phyloP scores from a whole-genome alignment of 2,329 filamentous ascomycete genomes.

The Exophiala lecanii-corni region DNA sequence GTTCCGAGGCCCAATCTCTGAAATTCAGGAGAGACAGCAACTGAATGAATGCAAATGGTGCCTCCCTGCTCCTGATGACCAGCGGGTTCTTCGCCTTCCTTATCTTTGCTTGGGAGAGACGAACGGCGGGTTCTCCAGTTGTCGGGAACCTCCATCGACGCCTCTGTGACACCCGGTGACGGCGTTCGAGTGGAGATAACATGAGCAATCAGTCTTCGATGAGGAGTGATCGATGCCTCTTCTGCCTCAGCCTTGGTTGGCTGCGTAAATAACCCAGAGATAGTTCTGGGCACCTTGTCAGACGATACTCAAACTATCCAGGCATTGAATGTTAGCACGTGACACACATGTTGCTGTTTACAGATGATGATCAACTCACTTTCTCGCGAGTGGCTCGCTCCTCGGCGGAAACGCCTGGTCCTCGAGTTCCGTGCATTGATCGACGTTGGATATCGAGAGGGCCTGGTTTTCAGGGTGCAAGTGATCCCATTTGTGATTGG shows the following conservation, averaged over 20 bases:
- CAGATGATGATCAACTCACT: conserved; percentile 38
- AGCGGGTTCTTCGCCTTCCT: conserved; percentile 41
- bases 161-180: conserved; percentile 62
- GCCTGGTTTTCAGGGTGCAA: conserved; percentile 71
- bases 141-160: conserved; percentile 67
- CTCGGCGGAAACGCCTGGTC: conserved; percentile 54
- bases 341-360: neutral
- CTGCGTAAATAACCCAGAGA: conserved; percentile 73
- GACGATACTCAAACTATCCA: conserved; percentile 67
- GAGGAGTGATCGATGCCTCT: conserved; percentile 44
- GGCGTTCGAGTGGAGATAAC: conserved; percentile 69
- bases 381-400: conserved; percentile 58
- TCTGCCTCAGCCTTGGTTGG: conserved; percentile 52
- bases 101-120: conserved; percentile 26
- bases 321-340: neutral
- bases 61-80: conserved; percentile 70
- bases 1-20: conserved; percentile 70
- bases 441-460: conserved; percentile 53
- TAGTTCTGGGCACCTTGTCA: conserved; percentile 69
- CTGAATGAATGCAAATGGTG: conserved; percentile 75
- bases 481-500: conserved; percentile 42
- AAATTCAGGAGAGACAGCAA: conserved; percentile 72
- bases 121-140: conserved; percentile 56
- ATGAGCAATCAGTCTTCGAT: conserved; percentile 65
- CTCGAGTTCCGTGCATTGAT: conserved; percentile 55